Evolutionary conservation across 2,329 filamentous ascomycete species (phyloP).

Genomic region (Colletotrichum gigasporum): DNA sequence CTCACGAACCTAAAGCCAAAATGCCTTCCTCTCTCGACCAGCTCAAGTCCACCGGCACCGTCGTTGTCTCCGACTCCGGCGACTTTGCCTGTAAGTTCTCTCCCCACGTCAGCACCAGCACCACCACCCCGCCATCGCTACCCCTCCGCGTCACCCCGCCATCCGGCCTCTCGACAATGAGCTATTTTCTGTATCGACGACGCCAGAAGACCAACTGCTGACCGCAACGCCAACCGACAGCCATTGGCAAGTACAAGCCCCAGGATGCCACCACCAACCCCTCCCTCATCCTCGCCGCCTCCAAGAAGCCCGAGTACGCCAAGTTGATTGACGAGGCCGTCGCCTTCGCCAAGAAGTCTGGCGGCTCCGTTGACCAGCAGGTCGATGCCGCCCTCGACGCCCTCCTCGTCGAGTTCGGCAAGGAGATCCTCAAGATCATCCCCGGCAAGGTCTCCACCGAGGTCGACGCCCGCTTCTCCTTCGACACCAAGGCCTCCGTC

Average conservation of each 20-base stretch:
- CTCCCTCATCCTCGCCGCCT: constrained; percentile 95
- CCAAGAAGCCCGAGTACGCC: constrained; percentile 97
- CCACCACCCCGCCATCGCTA: constrained; percentile 1
- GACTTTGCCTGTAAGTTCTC: constrained; percentile 78
- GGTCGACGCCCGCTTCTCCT: constrained; percentile 95
- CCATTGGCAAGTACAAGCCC: constrained; percentile 99
- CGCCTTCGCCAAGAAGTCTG: constrained; percentile 83
- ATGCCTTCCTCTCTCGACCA: constrained; percentile 96
- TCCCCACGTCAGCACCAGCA: constrained; percentile 18
- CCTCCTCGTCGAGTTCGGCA: constrained; percentile 97
- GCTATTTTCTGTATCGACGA: background rate
- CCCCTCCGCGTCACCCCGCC: constrained; percentile 9
- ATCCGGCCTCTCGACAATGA: constrained; percentile 7
- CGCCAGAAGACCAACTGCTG: background rate
- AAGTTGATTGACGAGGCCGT: constrained; percentile 89
- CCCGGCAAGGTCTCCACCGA: constrained; percentile 99
- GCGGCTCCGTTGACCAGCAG: constrained; percentile 77
- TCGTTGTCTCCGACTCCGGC: constrained; percentile 96
- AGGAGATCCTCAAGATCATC: constrained; percentile 95
- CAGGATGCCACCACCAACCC: constrained; percentile 99
- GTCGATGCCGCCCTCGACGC: constrained; percentile 91
- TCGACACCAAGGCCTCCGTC: constrained; percentile 91
- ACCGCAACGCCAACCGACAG: constrained; percentile 54
- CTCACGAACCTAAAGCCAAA: too few relatives aligned
- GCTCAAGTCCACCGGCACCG: constrained; percentile 96